phyloP scores from a whole-genome alignment of 2,329 filamentous ascomycete genomes.

The Alternaria sp. region DNA sequence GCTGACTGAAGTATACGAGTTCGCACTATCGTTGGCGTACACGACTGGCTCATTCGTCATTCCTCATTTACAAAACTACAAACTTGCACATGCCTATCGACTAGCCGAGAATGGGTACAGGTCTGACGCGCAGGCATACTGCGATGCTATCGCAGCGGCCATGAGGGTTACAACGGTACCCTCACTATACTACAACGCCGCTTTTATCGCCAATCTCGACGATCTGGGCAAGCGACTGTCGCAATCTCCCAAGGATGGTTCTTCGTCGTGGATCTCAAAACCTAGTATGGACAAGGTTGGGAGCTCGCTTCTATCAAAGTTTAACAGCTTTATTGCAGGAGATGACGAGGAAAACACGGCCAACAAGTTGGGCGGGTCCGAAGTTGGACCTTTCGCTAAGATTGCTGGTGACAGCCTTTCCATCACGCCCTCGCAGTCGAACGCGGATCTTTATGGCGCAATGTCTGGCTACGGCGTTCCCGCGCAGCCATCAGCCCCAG shows the following conservation, averaged over 20 bases:
- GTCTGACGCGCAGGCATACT: slow-evolving; percentile 88
- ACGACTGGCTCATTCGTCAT: slow-evolving; percentile 63
- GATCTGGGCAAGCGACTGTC: slow-evolving; percentile 84
- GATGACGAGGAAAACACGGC: slow-evolving; percentile 77
- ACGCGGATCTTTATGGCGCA: slow-evolving; percentile 76
- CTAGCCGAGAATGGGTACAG: slow-evolving; percentile 85
- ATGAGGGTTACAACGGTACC: slow-evolving; percentile 82
- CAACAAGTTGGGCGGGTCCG: slow-evolving; percentile 64
- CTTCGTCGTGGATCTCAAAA: slow-evolving; percentile 89
- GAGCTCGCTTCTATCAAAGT: slow-evolving; percentile 86
- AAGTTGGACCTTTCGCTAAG: slow-evolving; percentile 79
- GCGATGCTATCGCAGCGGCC: slow-evolving; percentile 78
- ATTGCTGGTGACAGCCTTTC: slow-evolving; percentile 70
- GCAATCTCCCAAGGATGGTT: slow-evolving; percentile 82
- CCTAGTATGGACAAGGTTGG: slow-evolving; percentile 96
- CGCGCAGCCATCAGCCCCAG: slow-evolving; percentile 31
- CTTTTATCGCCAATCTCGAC: slow-evolving; percentile 78
- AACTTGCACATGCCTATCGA: slow-evolving; percentile 83
- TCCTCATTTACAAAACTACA: slow-evolving; percentile 89
- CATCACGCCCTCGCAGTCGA: slow-evolving; percentile 67
- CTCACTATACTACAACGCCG: slow-evolving; percentile 84
- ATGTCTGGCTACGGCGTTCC: slow-evolving; percentile 65
- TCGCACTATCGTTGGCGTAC: slow-evolving; percentile 76
- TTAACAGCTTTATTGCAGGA: slow-evolving; percentile 95
- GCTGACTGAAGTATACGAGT: slow-evolving; percentile 96